Evolutionary conservation across 768 basidiomycete genomes (phyloP).

Genomic region (Bullera alba): DNA sequence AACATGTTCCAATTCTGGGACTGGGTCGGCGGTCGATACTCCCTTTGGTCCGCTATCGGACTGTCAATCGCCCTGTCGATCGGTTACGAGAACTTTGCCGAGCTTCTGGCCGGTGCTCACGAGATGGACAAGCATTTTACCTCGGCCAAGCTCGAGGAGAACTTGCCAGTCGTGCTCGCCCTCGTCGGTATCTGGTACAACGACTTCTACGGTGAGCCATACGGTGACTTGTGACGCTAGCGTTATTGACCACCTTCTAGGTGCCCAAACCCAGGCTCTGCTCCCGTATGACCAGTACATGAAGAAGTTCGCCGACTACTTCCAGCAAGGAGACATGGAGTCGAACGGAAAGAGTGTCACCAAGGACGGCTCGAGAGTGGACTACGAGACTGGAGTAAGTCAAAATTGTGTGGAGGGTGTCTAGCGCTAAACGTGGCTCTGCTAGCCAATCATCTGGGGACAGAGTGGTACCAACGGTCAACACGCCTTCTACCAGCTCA

Average conservation of each 20-base stretch:
- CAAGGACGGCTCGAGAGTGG: conserved; percentile 82
- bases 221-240: conserved; percentile 1
- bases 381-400: conserved; percentile 92
- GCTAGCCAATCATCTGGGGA: conserved; percentile 99
- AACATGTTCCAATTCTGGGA: conserved; percentile 99
- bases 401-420: not conserved
- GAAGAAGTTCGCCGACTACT: conserved; percentile 99
- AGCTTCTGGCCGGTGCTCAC: conserved; percentile 83
- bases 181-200: conserved; percentile 96
- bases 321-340: conserved; percentile 99
- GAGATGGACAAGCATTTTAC: conserved; percentile 98
- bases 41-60: conserved; percentile 96
- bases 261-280: conserved; percentile 87
- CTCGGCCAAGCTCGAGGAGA: conserved; percentile 74
- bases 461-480: conserved; percentile 97
- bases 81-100: conserved; percentile 88
- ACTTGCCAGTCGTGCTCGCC: conserved; percentile 85
- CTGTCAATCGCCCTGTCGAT: conserved; percentile 87
- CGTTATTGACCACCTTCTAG: conserved; percentile 41
- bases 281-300: conserved; percentile 98
- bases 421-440: not conserved
- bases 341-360: conserved; percentile 97
- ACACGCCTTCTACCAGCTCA: conserved; percentile 98
- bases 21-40: conserved; percentile 99
- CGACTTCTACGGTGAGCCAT: conserved; percentile 71